Base-by-base conservation (phyloP, 2,329 filamentous ascomycete species). In the Sclerotinia borealis region DNA sequence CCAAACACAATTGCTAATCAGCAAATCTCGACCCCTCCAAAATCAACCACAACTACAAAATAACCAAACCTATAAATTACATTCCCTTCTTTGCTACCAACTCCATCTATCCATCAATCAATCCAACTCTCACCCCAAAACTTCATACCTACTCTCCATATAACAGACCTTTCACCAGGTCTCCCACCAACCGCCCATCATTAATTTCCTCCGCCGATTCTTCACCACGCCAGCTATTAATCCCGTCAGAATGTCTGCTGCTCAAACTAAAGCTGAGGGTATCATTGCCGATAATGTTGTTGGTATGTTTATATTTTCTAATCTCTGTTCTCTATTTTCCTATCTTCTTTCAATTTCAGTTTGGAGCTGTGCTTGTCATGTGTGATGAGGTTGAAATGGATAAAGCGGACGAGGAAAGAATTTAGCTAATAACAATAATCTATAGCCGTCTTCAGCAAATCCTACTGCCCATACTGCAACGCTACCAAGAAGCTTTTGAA, bases 381-480 rank as follows among this genome's bases (percentile, higher is more conserved):
- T n/a, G n/a, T n/a, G n/a, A n/a, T n/a, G n/a, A n/a, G n/a, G n/a
- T n/a, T n/a, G n/a, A n/a, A n/a, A n/a, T n/a, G n/a, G n/a, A n/a
- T n/a, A n/a, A n/a, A n/a, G n/a, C n/a, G n/a, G n/a, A n/a, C n/a
- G n/a, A n/a, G n/a, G n/a, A n/a, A n/a, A n/a, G n/a, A n/a, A n/a
- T n/a, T n/a, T n/a, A n/a, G n/a, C n/a, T n/a, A n/a, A n/a, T n/a
- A n/a, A n/a, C n/a, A n/a, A n/a, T n/a, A n/a, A n/a, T n/a, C n/a
- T n/a, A n/a, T n/a, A 91, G 90, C 95, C 72, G 91, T 99, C 76
- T 99, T 99, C 84, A 93, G 89, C 79, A 99, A 99, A 82, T 91
- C 89, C 19, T 96, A 92, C 81, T 99, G 95, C 85, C 92, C 93
- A 15, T 96, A 96, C 85, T 98, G 93, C 84, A 83, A 79, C 64